Evolutionary conservation across 2,329 filamentous ascomycete species (phyloP), one percentile per base, ranked within the genome.

Genomic region (Fusarium austroafricanum): DNA sequence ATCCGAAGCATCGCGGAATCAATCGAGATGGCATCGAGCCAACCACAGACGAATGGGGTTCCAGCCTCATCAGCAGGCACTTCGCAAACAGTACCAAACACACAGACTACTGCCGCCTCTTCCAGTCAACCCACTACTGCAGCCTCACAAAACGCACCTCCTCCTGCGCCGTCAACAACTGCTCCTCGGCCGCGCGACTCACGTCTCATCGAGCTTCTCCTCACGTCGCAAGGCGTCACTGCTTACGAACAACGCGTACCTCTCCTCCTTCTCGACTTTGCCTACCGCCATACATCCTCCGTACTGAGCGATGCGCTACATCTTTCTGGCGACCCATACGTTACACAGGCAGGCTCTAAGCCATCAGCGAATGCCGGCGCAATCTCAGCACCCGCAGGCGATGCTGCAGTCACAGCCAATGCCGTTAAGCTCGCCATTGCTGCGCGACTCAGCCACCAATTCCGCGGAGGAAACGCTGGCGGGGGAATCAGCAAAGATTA

Each of bases 231-330:
- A 73, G 92, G 92, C 75, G 92, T 95, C 11, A 89, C 90, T 6
- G 85, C 90, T 39, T 96, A 93, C 83, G 92, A 95, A 78, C 88
- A 91, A 77, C 92, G 92, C 73, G 92, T 96, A 2, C 92, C 92
- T 1, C 86, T 95, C 1, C 89, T 94, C 60, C 89, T 96, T 47
- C 89, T 96, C 77, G 92, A 96, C 81, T 95, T 95, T 76, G 91
- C 92, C 47, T 96, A 96, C 84, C 89, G 92, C 37, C 92, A 94
- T 83, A 92, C 90, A 11, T 89, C 88, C 2, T 86, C 87, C 58
- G 84, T 94, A 35, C 87, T 94, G 20, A 88, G 83, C 69, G 91
- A 94, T 80, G 90, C 89, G 9, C 80, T 92, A 17, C 89, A 92
- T 73, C 86, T 92, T 26, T 84, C 86, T 8, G 85, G 87, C 9